phyloP scores from a whole-genome alignment of 2,329 filamentous ascomycete genomes.

The Colletotrichum viniferum region DNA sequence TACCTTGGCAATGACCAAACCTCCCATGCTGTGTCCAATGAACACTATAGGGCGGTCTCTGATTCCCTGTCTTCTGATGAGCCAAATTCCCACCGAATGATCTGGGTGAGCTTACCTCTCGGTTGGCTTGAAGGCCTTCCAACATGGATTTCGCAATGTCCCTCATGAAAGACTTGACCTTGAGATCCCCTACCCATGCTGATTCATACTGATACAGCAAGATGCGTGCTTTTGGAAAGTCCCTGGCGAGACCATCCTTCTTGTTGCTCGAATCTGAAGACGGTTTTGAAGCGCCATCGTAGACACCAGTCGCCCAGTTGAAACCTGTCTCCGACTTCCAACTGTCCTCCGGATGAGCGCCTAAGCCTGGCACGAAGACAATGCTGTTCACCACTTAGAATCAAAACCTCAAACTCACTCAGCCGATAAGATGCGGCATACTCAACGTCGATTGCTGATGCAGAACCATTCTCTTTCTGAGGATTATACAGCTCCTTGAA shows the following conservation, averaged over 20 bases:
- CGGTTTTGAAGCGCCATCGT: constrained; percentile 38
- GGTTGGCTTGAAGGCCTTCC: constrained; percentile 34
- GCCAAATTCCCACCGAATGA: background rate
- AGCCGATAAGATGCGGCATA: constrained; percentile 21
- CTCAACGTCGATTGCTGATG: constrained; percentile 39
- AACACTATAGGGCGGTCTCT: constrained; percentile 42
- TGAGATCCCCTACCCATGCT: constrained; percentile 41
- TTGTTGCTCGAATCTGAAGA: constrained; percentile 36
- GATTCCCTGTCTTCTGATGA: background rate
- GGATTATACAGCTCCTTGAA: constrained; percentile 41
- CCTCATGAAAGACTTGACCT: constrained; percentile 44
- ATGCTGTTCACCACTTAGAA: constrained; percentile 32
- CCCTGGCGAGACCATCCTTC: constrained; percentile 37
- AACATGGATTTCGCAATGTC: constrained; percentile 43
- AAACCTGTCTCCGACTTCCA: constrained; percentile 43
- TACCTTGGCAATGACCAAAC: constrained; percentile 47
- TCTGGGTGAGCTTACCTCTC: constrained; percentile 32
- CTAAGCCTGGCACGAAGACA: constrained; percentile 45
- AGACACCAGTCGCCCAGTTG: constrained; percentile 40
- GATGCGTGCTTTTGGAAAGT: constrained; percentile 43
- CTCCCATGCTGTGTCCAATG: constrained; percentile 49
- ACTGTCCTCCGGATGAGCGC: constrained; percentile 41
- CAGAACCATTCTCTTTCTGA: constrained; percentile 23
- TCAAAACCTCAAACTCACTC: background rate
- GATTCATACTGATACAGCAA: constrained; percentile 47